A percentile compares a stretch with the other conserved stretches of the same genome.
phyloP scores from a whole-genome alignment of 1,284 basidiomycete species.

The Mrakiaceae sp. region DNA sequence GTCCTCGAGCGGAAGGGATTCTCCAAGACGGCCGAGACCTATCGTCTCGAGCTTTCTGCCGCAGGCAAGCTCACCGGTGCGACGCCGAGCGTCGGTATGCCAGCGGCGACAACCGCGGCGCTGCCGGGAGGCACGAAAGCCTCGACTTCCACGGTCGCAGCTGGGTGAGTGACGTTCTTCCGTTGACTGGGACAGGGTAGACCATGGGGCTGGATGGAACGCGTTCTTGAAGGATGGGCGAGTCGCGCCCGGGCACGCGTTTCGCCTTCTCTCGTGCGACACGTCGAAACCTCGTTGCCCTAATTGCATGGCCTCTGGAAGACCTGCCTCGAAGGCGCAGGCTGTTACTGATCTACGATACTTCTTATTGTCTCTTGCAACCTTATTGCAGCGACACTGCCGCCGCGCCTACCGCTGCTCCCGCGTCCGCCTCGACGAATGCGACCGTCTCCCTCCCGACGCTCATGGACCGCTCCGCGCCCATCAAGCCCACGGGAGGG shows the following conservation, averaged over 20 bases:
- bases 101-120: constrained; percentile 2
- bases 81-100: constrained; percentile 5
- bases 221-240: too few relatives aligned
- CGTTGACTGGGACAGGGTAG: neutral
- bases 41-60: constrained; percentile 8
- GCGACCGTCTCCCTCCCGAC: constrained; percentile 10
- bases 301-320: neutral
- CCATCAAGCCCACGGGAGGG: neutral
- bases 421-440: neutral
- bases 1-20: constrained; percentile 17
- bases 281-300: neutral
- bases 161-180: neutral
- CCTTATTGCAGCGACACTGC: neutral
- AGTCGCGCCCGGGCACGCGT: too few relatives aligned
- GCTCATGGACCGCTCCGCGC: constrained; percentile 6
- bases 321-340: neutral
- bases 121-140: neutral
- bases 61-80: constrained; percentile 6
- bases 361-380: too few relatives aligned
- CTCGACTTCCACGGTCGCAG: neutral
- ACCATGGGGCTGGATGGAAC: neutral
- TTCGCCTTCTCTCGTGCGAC: neutral
- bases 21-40: constrained; percentile 12
- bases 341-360: neutral
- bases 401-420: neutral